Evolutionary conservation across 805 yeast genomes (phyloP).

Genomic region (Candida hispaniensis): DNA sequence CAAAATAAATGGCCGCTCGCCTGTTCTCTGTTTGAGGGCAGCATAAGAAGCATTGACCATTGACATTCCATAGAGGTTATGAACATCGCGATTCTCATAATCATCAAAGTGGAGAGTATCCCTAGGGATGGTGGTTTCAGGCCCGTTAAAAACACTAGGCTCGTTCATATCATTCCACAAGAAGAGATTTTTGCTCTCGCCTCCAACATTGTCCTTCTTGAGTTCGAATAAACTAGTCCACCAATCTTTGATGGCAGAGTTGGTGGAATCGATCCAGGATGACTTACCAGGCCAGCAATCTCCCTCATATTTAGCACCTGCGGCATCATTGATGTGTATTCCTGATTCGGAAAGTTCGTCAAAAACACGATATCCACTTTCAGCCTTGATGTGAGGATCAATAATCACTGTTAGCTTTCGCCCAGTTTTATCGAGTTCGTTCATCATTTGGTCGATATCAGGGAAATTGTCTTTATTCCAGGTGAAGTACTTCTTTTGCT

Average conservation of each 20-base stretch:
- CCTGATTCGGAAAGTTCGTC: slow-evolving; percentile 36
- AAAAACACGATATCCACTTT: slow-evolving; percentile 49
- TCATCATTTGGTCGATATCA: slow-evolving; percentile 58
- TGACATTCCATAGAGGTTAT: slow-evolving; percentile 72
- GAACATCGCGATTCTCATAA: slow-evolving; percentile 86
- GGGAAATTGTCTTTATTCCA: slow-evolving; percentile 75
- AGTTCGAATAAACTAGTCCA: slow-evolving; percentile 30
- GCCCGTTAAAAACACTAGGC: slow-evolving; percentile 90
- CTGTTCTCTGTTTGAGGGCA: slow-evolving; percentile 46
- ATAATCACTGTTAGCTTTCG: slow-evolving; percentile 74
- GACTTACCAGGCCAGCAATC: slow-evolving; percentile 99
- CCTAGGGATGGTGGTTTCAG: slow-evolving; percentile 83
- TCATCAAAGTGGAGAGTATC: slow-evolving; percentile 68
- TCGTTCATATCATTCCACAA: slow-evolving; percentile 99
- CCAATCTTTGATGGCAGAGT: slow-evolving; percentile 39
- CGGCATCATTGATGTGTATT: slow-evolving; percentile 38
- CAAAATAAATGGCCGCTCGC: slow-evolving; percentile 67
- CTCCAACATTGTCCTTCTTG: slow-evolving; percentile 30
- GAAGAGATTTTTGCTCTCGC: slow-evolving; percentile 51
- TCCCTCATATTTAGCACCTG: slow-evolving; percentile 52
- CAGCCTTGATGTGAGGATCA: slow-evolving; percentile 79
- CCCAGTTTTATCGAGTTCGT: slow-evolving; percentile 54
- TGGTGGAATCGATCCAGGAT: slow-evolving; percentile 81
- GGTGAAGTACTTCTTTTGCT: slow-evolving; percentile 76
- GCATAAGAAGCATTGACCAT: slow-evolving; percentile 71